phyloP scores from a whole-genome alignment of 768 basidiomycete species.

The Nidularia pulvinata region DNA sequence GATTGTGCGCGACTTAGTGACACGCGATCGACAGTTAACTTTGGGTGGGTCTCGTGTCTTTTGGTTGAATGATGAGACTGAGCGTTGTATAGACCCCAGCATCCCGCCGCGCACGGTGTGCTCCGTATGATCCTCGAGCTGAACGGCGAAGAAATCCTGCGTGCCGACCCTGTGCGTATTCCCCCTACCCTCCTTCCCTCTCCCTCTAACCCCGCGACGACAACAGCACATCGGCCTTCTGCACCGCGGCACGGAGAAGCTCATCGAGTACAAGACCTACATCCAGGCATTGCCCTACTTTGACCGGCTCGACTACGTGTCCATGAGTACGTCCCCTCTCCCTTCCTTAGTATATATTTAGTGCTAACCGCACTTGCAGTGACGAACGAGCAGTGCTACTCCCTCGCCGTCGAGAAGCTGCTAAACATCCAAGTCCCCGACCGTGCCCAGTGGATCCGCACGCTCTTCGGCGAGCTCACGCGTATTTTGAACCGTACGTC shows the following conservation, averaged over 20 bases:
- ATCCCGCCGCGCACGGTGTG: slow-evolving; percentile 99
- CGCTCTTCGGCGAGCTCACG: slow-evolving; percentile 96
- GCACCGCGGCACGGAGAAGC: slow-evolving; percentile 97
- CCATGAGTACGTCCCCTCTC: slow-evolving; percentile 78
- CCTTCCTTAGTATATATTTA: not conserved
- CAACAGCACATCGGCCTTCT: slow-evolving; percentile 89
- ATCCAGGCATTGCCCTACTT: slow-evolving; percentile 98
- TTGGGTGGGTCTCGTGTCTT: slow-evolving; percentile 61
- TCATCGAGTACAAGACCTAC: slow-evolving; percentile 99
- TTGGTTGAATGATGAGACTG: not conserved
- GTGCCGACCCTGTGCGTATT: slow-evolving; percentile 74
- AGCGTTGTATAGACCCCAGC: slow-evolving; percentile 70
- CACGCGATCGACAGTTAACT: slow-evolving; percentile 67
- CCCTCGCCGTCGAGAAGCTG: slow-evolving; percentile 96
- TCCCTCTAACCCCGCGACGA: not conserved
- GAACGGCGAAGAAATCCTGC: slow-evolving; percentile 94
- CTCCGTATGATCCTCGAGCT: slow-evolving; percentile 96
- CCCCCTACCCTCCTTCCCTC: not conserved
- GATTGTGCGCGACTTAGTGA: no score
- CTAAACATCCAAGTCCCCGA: slow-evolving; percentile 97
- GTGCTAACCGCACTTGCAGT: slow-evolving; percentile 42
- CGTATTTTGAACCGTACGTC: slow-evolving; percentile 88
- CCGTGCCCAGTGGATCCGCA: slow-evolving; percentile 98
- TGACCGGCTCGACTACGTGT: slow-evolving; percentile 98
- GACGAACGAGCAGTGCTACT: slow-evolving; percentile 99